These are phyloP conservation scores for Waitea zeae DNA, from an alignment of 1,284 basidiomycete species.

Conservation along the genomic window DNA sequence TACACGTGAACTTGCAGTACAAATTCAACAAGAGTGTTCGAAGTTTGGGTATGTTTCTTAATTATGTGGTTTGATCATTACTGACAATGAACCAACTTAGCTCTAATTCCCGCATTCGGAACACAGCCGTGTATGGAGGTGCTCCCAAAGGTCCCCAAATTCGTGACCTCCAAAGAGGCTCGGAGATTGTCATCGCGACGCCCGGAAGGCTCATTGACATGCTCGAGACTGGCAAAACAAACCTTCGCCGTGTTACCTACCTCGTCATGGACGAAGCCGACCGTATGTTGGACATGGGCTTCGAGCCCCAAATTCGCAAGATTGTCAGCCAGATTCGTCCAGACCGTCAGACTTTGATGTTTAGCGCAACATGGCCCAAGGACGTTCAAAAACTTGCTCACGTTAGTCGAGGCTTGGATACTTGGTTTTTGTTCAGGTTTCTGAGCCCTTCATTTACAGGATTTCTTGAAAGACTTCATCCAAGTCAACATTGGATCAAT, in stretches of 20 bases:
- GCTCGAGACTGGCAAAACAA: conserved; percentile 92
- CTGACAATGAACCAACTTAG: conserved; percentile 16
- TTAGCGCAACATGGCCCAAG: conserved; percentile 99
- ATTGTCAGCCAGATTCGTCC: conserved; percentile 94
- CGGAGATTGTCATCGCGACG: conserved; percentile 91
- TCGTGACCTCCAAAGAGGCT: conserved; percentile 90
- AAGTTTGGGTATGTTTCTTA: conserved; percentile 67
- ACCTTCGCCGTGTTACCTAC: conserved; percentile 90
- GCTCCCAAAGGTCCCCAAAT: conserved; percentile 98
- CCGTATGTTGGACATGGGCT: conserved; percentile 98
- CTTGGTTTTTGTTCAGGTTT: not conserved
- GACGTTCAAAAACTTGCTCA: conserved; percentile 95
- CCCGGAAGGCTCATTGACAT: conserved; percentile 87
- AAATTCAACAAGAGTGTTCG: conserved; percentile 97
- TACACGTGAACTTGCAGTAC: conserved; percentile 95
- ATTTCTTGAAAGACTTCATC: conserved; percentile 92
- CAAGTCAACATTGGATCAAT: conserved; percentile 99
- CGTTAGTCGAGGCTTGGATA: conserved; percentile 18
- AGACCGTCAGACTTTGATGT: conserved; percentile 91
- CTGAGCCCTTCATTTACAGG: conserved; percentile 26
- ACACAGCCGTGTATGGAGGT: conserved; percentile 97
- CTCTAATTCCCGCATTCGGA: conserved; percentile 90
- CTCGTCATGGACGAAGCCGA: conserved; percentile 99
- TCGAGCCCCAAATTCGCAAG: conserved; percentile 98
- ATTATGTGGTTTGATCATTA: conserved; percentile 1